Evolutionary conservation across 805 yeast genomes (phyloP).

Genomic region (Schizosaccharomyces octosporus): DNA sequence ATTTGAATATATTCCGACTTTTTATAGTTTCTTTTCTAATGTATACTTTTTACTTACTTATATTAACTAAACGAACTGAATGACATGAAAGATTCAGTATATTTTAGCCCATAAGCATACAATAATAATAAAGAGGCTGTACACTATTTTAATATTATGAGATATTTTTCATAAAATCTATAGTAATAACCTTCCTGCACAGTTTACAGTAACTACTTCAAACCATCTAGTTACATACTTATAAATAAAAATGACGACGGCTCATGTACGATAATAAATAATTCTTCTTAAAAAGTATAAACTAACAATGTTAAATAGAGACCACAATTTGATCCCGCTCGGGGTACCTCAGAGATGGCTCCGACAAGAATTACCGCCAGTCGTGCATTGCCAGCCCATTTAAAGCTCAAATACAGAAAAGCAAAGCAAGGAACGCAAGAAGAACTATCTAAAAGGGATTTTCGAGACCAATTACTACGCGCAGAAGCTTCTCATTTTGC

Average conservation of each 20-base stretch:
- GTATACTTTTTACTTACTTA: too few relatives aligned
- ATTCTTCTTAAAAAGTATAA: background rate
- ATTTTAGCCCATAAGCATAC: too few relatives aligned
- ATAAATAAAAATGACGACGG: background rate
- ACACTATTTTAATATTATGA: too few relatives aligned
- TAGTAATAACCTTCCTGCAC: too few relatives aligned
- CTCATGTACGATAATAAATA: background rate
- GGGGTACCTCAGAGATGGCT: constrained; percentile 23
- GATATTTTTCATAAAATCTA: too few relatives aligned
- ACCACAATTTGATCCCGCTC: constrained; percentile 42
- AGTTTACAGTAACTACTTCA: too few relatives aligned
- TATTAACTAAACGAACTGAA: too few relatives aligned
- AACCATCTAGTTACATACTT: too few relatives aligned
- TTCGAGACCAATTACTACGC: constrained; percentile 9
- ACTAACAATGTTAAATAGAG: constrained; percentile 14
- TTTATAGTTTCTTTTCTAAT: too few relatives aligned
- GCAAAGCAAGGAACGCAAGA: constrained; percentile 13
- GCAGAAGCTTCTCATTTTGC: constrained; percentile 6
- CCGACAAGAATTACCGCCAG: constrained; percentile 28
- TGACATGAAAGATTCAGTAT: too few relatives aligned
- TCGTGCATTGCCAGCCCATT: constrained; percentile 30
- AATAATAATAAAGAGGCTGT: too few relatives aligned
- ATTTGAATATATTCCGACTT: too few relatives aligned
- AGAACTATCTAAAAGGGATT: constrained; percentile 7
- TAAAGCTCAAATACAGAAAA: constrained; percentile 20